Evolutionary conservation across 2,329 filamentous ascomycete species (phyloP), one percentile per base, ranked within the genome.

Genomic region (Colletotrichum nymphaeae): DNA sequence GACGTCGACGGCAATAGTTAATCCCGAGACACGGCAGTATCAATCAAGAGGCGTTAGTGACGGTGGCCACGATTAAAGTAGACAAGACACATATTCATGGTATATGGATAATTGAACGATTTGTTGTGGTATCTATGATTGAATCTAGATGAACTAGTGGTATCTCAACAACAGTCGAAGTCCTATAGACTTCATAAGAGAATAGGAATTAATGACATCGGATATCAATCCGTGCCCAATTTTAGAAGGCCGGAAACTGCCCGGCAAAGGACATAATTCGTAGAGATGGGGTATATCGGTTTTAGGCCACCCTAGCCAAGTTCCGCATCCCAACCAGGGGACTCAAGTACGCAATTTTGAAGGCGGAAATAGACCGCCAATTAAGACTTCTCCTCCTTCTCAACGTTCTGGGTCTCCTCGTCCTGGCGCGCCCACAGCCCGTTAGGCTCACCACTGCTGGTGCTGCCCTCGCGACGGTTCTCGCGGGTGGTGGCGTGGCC

Each of bases 61-160:
- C 37, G 16, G 16, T 19, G 19, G 19, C 9, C 42, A 49, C 42
- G 19, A 22, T 42, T 7, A n/a, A n/a, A n/a, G 42, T 7, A 9
- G 42, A 19, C 19, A n/a, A 8, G 42, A 49, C 19, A 22, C 14
- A 6, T 26, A 8, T 55, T 28, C 22, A 46, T 9, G 19, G 5
- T 35, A 9, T 26, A 24, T 28, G 16, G 56, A 57, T 65, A 35
- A 66, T 55, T 70, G 19, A 73, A 73, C 56, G 49, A 14, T 35
- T 69, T 53, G 58, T 68, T 70, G 60, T 73, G 67, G 71, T 73
- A 73, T 73, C 67, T 73, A 73, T 56, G 60, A 56, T 64, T 60
- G 19, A 70, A 69, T 73, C 49, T 65, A 65, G 70, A 60, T 49
- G 32, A 73, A 65, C 66, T 60, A 73, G 67, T 73, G 71, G 71